phyloP scores from a whole-genome alignment of 306 rosid species.

The Trichosanthes cucumerina region DNA sequence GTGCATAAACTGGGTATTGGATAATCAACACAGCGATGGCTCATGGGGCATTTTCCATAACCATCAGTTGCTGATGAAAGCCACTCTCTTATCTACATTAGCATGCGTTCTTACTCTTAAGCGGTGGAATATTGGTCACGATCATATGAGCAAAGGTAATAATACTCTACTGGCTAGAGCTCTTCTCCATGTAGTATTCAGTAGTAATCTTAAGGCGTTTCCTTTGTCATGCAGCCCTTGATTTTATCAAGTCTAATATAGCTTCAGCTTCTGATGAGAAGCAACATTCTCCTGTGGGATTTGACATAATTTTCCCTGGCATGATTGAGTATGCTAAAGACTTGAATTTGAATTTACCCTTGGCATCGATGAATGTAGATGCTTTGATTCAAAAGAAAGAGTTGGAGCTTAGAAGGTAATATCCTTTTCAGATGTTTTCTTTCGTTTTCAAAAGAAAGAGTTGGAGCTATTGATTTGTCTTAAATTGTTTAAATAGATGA shows the following conservation, averaged over 20 bases:
- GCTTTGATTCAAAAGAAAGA: conserved; percentile 46
- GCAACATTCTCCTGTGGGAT: conserved; percentile 61
- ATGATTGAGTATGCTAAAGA: conserved; percentile 44
- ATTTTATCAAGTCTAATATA: conserved; percentile 54
- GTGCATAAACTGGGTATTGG: conserved; percentile 62
- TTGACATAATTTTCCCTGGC: conserved; percentile 54
- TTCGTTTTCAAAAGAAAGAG: too few species aligned
- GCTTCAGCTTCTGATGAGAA: conserved; percentile 50
- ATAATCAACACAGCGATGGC: conserved; percentile 67
- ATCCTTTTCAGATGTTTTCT: neutral
- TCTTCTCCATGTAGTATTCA: conserved; percentile 1
- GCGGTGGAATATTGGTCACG: conserved; percentile 55
- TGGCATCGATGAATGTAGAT: conserved; percentile 29
- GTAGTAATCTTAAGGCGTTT: neutral
- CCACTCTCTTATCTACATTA: conserved; percentile 64
- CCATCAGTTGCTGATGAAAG: conserved; percentile 45
- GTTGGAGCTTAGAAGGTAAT: conserved; percentile 44
- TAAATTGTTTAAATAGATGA: too few species aligned
- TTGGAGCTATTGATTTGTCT: neutral
- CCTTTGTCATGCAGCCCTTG: conserved; percentile 45
- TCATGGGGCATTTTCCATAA: conserved; percentile 54
- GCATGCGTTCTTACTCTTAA: conserved; percentile 59
- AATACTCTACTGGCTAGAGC: neutral
- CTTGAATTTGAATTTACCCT: conserved; percentile 41
- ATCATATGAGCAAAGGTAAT: conserved; percentile 51